Percentiles rank a stretch among this genome's conserved stretches.
Conservation (phyloP, 257 asterid species). For the Solanum microdontum region DNA sequence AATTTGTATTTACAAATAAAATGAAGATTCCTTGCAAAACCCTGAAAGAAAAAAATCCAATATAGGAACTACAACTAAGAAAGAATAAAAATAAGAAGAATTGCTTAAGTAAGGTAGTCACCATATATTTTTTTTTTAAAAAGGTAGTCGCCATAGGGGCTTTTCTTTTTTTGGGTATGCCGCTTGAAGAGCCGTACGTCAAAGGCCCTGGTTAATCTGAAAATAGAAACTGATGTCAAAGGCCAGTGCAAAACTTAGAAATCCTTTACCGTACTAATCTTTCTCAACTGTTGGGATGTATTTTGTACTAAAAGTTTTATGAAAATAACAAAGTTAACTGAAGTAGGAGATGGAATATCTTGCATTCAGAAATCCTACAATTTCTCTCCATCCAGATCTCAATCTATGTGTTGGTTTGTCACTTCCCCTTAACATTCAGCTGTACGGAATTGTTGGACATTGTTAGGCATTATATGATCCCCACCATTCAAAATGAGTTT, state of each 20-base stretch:
- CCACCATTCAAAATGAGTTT: background rate
- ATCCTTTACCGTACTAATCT: background rate
- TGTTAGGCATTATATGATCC: background rate
- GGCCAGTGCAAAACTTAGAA: background rate
- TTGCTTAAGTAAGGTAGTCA: background rate
- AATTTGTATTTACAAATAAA: background rate
- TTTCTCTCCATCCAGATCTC: background rate
- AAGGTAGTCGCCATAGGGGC: background rate
- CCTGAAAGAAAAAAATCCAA: background rate
- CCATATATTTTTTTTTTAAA: background rate
- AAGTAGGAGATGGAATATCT: background rate
- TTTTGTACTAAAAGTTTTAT: background rate
- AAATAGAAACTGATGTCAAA: background rate
- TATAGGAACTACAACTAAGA: background rate
- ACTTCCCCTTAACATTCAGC: background rate
- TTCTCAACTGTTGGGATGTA: background rate
- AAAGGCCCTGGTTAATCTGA: background rate
- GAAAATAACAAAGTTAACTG: background rate
- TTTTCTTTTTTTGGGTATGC: background rate
- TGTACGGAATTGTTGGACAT: background rate
- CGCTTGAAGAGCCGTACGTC: background rate
- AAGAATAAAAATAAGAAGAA: background rate
- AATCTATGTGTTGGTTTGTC: background rate
- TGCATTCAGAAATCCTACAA: background rate
- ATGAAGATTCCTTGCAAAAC: background rate